Evolutionary conservation across 2,329 filamentous ascomycete species (phyloP), one percentile per base, ranked within the genome.

Genomic region (Passalora sequoiae): DNA sequence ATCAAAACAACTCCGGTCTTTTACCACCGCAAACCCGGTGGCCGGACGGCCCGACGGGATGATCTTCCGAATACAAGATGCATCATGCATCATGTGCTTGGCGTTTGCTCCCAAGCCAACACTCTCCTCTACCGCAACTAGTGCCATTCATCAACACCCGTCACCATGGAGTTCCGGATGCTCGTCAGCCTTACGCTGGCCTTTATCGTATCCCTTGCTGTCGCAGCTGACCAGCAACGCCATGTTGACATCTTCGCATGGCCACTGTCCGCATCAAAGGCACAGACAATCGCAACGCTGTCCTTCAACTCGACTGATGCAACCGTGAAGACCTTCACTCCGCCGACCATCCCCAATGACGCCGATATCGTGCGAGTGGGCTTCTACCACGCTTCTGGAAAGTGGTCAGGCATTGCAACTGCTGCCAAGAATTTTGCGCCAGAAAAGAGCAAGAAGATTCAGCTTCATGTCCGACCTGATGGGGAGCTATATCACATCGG

Each of bases 371-470:
- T 73, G 6, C 65, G 69, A 29, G 52, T 74, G 22, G 70, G 70
- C 29, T 66, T 73, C 39, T 60, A 63, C 40, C 66, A 69, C 41
- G 50, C 59, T 4, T 59, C 63, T 28, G 55, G 55, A 24, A 40
- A 52, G 4, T 73, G 69, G 68, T 63, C 64, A 30, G 69, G 69
- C 45, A 64, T 73, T n/a, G 64, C 69, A 13, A 70, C 70, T 4
- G 63, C 69, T 5, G 67, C 67, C 8, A 63, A 63, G 8, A 69
- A 66, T 48, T 68, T 74, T 47, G 61, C 60, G 17, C 55, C 64
- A 2, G 56, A 61, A 33, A 68, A 67, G 55, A 62, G 65, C 49
- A 69, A 69, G 60, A 69, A 62, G 53, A 60, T 73, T 38, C 56
- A 65, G 19, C 57, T 73, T 27, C 67, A 70, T 43, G 60, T 72